phyloP scores from a whole-genome alignment of 2,329 filamentous ascomycete species.

The Colletotrichum phormii region DNA sequence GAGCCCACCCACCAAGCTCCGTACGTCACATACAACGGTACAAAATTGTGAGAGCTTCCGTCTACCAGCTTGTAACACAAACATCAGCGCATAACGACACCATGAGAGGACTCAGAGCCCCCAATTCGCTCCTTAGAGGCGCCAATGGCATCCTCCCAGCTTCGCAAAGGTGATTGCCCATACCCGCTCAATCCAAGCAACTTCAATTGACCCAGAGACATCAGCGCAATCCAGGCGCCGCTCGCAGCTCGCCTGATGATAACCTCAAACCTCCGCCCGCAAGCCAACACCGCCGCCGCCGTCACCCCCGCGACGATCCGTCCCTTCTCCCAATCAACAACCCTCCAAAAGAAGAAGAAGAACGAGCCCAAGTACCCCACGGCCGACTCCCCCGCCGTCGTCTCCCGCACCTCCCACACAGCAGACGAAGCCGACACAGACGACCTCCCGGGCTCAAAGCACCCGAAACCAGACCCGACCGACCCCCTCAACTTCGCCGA shows the following conservation, averaged over 20 bases:
- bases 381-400: constrained; percentile 32
- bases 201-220: neutral
- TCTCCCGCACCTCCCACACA: constrained; percentile 36
- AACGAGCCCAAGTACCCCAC: constrained; percentile 42
- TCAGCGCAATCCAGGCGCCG: constrained; percentile 14
- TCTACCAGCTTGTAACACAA: neutral
- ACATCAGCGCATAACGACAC: neutral
- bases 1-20: neutral
- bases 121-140: constrained; percentile 15
- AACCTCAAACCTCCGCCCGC: neutral
- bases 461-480: constrained; percentile 49
- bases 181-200: too few species aligned
- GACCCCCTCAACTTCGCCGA: constrained; percentile 63
- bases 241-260: constrained; percentile 23
- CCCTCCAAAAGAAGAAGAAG: constrained; percentile 51
- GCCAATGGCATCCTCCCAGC: constrained; percentile 31
- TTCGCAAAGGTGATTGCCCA: constrained; percentile 4
- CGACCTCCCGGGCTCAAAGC: constrained; percentile 36
- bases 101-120: constrained; percentile 13
- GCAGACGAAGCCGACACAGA: constrained; percentile 39
- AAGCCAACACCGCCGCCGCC: neutral
- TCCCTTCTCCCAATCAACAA: constrained; percentile 44
- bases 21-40: neutral
- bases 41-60: constrained; percentile 8
- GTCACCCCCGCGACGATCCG: constrained; percentile 35